Percentiles rank a stretch among this genome's conserved stretches.
phyloP scores from a whole-genome alignment of 2,329 filamentous ascomycete genomes.

The Curvularia eragrostidis region DNA sequence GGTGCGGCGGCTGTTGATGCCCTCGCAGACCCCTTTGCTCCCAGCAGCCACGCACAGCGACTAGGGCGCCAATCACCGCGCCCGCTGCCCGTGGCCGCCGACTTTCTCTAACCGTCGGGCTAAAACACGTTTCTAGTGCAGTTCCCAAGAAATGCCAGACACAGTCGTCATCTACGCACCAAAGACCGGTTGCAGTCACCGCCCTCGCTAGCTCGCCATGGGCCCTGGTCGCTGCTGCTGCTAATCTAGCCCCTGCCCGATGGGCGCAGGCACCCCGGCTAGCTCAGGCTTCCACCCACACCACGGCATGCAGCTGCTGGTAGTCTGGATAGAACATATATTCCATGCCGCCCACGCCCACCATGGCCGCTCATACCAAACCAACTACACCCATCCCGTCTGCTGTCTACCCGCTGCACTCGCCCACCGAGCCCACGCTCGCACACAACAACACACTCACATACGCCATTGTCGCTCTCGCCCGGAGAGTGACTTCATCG shows the following conservation, averaged over 20 bases:
- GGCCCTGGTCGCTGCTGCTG: conserved; percentile 14
- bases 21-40: conserved; percentile 13
- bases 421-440: conserved; percentile 16
- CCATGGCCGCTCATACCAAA: conserved; percentile 26
- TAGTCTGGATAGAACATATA: conserved; percentile 45
- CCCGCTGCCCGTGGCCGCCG: conserved; percentile 20
- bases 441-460: conserved; percentile 23
- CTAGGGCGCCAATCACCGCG: conserved; percentile 25
- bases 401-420: conserved; percentile 5
- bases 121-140: conserved; percentile 28
- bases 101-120: conserved; percentile 32
- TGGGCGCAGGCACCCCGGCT: conserved; percentile 24
- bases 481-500: conserved; percentile 36
- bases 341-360: conserved; percentile 31
- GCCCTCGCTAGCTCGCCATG: conserved; percentile 35
- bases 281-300: conserved; percentile 38
- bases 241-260: conserved; percentile 25
- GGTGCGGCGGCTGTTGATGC: conserved; percentile 36
- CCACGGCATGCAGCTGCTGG: conserved; percentile 28
- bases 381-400: conserved; percentile 19
- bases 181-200: conserved; percentile 29
- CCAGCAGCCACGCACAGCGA: conserved; percentile 16
- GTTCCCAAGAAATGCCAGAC: conserved; percentile 17
- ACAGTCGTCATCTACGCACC: conserved; percentile 40
- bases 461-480: conserved; percentile 26